Base-by-base conservation (phyloP, 176 grass and related monocot species). In the Neostapfia colusana region DNA sequence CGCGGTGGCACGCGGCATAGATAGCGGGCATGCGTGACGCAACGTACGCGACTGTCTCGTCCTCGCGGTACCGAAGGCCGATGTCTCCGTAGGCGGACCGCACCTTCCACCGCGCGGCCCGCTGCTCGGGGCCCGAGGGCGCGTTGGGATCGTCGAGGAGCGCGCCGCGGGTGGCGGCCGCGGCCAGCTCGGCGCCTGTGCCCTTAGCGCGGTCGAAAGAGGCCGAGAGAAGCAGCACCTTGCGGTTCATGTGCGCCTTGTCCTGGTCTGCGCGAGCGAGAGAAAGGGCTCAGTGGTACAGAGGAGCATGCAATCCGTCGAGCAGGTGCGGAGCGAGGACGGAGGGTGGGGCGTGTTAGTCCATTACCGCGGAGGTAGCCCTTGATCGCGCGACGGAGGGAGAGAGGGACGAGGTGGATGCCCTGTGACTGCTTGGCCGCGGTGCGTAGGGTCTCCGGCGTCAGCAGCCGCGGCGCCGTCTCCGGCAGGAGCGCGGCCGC, bases 11-110 rank as follows among this genome's bases (percentile, higher is more conserved):
- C 3, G 95, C 87, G 16, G 95, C 56, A 39, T 94, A 92, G 55
- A 98, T 90, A 26, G 91, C 91, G 0, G 89, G 91, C 95, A 94
- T 98, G 63, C 95, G 95, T 61, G 89, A 92, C 17, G 95, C 91
- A 3, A 98, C 86, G 14, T 98, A 98, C 4, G 95, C 89, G 14
- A 92, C 79, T 2, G 95, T 98, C 82, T 93, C 95, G 18, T 93
- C 86, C 54, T 91, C 95, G 4, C 79, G 78, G 73, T 93, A 93
- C 81, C 69, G 82, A 54, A 93, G 85, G 42, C 89, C 95, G 41
- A 82, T 93, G 60, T 97, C 95, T 0, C 95, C 95, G 14, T 97
- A 98, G 24, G 84, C 76, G 0, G 89, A 92, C 60, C 81, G 81
- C 61, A 96, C 86, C 84, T 96, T 96, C 93, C 93, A 92, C 24